Evolutionary conservation across 495 filamentous ascomycete species (phyloP).

Genomic region (Cudoniella acicularis): DNA sequence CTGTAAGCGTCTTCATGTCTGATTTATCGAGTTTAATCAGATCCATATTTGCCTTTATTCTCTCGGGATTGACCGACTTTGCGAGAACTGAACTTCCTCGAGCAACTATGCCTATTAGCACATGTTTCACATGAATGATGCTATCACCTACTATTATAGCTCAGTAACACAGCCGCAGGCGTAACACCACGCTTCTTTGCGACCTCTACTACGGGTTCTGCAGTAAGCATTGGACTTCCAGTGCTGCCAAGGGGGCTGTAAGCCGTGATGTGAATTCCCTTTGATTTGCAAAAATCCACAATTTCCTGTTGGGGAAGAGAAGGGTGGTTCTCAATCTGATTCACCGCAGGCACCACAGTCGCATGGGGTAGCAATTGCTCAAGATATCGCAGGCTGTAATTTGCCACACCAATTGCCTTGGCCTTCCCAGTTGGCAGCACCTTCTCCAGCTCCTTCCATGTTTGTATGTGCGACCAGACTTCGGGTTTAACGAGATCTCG

Average conservation of each 20-base stretch:
- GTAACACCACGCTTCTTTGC: slow-evolving; percentile 65
- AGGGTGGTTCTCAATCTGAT: slow-evolving; percentile 91
- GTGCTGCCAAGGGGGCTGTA: slow-evolving; percentile 78
- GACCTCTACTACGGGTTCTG: slow-evolving; percentile 63
- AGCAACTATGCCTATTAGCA: slow-evolving; percentile 43
- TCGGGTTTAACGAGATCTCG: slow-evolving; percentile 57
- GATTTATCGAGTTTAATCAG: slow-evolving; percentile 62
- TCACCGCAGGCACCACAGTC: slow-evolving; percentile 70
- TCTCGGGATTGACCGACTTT: slow-evolving; percentile 71
- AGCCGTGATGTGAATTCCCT: slow-evolving; percentile 73
- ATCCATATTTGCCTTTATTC: slow-evolving; percentile 67
- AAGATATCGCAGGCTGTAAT: slow-evolving; percentile 72
- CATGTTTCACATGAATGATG: background rate
- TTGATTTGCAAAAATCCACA: slow-evolving; percentile 67
- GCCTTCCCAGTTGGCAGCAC: slow-evolving; percentile 63
- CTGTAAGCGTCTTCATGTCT: slow-evolving; percentile 58
- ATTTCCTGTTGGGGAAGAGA: slow-evolving; percentile 83
- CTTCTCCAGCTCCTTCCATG: slow-evolving; percentile 79
- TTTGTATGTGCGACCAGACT: slow-evolving; percentile 62
- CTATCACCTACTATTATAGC: slow-evolving; percentile 59
- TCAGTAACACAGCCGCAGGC: slow-evolving; percentile 62
- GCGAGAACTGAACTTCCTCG: slow-evolving; percentile 71
- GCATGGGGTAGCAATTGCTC: slow-evolving; percentile 66
- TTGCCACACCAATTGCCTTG: slow-evolving; percentile 77
- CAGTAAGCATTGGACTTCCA: slow-evolving; percentile 66